These are phyloP conservation scores for Lycium ferocissimum DNA, from an alignment of 257 asterid species.

Conservation along the genomic window DNA sequence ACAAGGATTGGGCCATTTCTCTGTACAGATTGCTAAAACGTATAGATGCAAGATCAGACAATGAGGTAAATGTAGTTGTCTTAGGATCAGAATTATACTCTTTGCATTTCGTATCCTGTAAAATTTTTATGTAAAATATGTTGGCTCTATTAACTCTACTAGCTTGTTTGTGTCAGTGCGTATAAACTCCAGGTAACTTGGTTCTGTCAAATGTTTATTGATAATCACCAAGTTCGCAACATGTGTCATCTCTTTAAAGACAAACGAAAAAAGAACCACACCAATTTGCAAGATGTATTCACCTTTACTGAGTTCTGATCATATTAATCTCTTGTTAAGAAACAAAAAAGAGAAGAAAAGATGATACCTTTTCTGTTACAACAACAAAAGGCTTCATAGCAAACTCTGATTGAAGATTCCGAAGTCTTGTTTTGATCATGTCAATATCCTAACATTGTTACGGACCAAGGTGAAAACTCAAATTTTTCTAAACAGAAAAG, in stretches of 20 bases:
- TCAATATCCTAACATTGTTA: conserved; percentile 60
- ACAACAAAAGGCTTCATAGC: conserved; percentile 62
- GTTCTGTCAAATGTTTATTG: background rate
- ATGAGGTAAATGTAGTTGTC: background rate
- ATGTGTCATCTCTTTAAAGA: background rate
- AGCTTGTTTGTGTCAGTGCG: background rate
- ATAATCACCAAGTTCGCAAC: background rate
- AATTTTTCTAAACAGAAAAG: background rate
- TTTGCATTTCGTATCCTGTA: background rate
- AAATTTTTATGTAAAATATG: background rate
- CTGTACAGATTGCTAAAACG: background rate
- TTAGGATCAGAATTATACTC: conserved; percentile 9
- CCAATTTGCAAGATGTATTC: too few relatives aligned
- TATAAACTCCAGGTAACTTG: background rate
- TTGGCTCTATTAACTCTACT: background rate
- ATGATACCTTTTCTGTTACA: conserved; percentile 65
- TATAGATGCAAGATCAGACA: background rate
- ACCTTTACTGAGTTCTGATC: background rate
- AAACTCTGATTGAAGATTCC: conserved; percentile 64
- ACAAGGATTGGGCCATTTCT: conserved; percentile 5
- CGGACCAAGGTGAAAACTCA: conserved; percentile 33
- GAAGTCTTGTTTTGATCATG: conserved; percentile 58
- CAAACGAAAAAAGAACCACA: background rate
- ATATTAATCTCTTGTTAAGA: background rate
- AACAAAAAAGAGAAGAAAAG: background rate